These are phyloP conservation scores for Phtheirospermum japonicum DNA, from an alignment of 257 asterid genomes.

Conservation along the genomic window DNA sequence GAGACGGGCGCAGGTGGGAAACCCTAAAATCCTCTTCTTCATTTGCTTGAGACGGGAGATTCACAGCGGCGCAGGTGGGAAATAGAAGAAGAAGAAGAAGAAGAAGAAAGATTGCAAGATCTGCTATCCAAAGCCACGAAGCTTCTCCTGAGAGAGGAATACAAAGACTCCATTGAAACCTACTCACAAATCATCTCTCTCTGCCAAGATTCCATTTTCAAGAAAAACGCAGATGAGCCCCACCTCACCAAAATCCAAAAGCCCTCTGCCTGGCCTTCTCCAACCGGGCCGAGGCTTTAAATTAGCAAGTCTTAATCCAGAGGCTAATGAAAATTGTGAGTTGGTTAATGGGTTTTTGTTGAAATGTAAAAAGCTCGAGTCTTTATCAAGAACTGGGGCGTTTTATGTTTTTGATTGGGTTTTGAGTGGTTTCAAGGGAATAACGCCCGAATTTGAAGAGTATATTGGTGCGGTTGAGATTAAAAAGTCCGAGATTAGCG, in stretches of 20 bases:
- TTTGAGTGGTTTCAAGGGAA: constrained; percentile 49
- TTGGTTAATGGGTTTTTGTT: constrained; percentile 41
- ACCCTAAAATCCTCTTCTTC: no score
- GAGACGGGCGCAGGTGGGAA: no score
- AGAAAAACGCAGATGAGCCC: constrained; percentile 30
- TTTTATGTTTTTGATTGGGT: constrained; percentile 83
- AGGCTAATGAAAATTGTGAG: constrained; percentile 46
- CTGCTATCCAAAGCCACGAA: constrained; percentile 83
- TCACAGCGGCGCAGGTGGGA: no score
- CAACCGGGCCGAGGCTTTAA: constrained; percentile 75
- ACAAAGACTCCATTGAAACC: constrained; percentile 44
- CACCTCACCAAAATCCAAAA: constrained; percentile 38
- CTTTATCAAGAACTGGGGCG: constrained; percentile 64
- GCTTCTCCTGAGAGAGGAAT: constrained; percentile 71
- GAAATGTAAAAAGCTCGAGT: no score
- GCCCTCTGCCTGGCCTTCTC: constrained; percentile 65
- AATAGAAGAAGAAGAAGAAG: constrained; percentile 30
- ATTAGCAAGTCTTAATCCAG: constrained; percentile 46
- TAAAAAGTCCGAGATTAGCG: constrained; percentile 62
- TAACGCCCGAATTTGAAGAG: constrained; percentile 62
- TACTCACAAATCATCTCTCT: constrained; percentile 59
- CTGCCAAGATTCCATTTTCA: constrained; percentile 41
- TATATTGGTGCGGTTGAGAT: constrained; percentile 68
- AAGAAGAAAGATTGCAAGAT: constrained; percentile 47
- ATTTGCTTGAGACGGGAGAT: no score